Conservation (phyloP, 208 protist species). For the Angomonas ambiguus region DNA sequence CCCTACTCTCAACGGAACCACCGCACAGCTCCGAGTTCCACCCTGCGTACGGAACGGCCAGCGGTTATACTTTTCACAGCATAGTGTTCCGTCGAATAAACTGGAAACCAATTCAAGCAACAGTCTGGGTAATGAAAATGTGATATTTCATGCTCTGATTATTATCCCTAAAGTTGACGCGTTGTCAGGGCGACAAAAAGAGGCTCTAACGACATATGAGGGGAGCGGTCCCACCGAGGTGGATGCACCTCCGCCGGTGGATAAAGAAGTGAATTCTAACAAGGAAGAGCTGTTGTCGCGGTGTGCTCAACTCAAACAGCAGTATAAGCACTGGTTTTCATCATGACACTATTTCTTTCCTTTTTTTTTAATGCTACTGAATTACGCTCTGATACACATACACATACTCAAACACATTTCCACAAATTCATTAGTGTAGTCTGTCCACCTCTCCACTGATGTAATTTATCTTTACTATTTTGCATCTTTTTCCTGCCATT, state of each 20-base stretch:
- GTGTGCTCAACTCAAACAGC: constrained; percentile 40
- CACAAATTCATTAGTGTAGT: no score
- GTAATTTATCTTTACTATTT: neutral
- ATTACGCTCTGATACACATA: no score
- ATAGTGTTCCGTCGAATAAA: constrained; percentile 25
- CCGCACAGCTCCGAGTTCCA: constrained; percentile 44
- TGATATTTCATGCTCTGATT: constrained; percentile 67
- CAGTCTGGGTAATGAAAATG: constrained; percentile 1
- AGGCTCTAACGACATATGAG: constrained; percentile 44
- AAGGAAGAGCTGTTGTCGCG: constrained; percentile 15
- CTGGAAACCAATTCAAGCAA: neutral
- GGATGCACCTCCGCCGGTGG: neutral
- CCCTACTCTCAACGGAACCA: constrained; percentile 32
- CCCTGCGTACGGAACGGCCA: constrained; percentile 75
- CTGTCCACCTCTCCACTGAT: no score
- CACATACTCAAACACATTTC: no score
- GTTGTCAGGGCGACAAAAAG: constrained; percentile 56
- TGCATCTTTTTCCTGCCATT: neutral
- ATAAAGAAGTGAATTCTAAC: neutral
- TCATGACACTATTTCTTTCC: neutral
- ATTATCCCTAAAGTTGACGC: constrained; percentile 47
- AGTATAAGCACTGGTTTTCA: constrained; percentile 63
- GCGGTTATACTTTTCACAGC: constrained; percentile 31
- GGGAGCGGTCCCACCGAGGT: constrained; percentile 6
- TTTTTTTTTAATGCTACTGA: neutral